Percentiles rank a stretch among this genome's conserved stretches.
Evolutionary conservation across 257 asterid genomes (phyloP).

Genomic region (Solanum sejunctum): DNA sequence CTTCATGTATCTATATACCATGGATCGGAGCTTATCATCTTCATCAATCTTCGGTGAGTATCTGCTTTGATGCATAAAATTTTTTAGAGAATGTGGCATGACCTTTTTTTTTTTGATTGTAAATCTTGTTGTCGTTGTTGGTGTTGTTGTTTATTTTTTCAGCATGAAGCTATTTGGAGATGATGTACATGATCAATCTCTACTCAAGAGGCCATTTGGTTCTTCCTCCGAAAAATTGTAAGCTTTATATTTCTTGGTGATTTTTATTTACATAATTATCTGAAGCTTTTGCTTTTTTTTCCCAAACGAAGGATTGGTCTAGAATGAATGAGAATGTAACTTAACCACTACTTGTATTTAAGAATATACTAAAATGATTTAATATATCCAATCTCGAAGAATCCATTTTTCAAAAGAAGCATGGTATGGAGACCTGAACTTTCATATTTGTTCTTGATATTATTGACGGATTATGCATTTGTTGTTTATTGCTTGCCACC

Average conservation of each 20-base stretch:
- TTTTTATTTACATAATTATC: not conserved
- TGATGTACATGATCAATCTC: constrained; percentile 45
- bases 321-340: not conserved
- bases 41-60: too few relatives aligned
- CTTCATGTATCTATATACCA: too few relatives aligned
- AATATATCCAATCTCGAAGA: not conserved
- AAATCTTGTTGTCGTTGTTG: not conserved
- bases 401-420: too few relatives aligned
- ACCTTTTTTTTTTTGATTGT: not conserved
- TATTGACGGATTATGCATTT: too few relatives aligned
- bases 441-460: too few relatives aligned
- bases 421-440: too few relatives aligned
- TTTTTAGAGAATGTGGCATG: not conserved
- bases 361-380: not conserved
- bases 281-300: not conserved
- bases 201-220: constrained; percentile 53
- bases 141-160: not conserved
- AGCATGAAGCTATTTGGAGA: constrained; percentile 74
- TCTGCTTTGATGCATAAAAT: not conserved
- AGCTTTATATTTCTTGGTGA: constrained; percentile 8
- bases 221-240: constrained; percentile 72
- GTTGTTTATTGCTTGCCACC: too few relatives aligned
- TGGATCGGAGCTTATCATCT: too few relatives aligned
- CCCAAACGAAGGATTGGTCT: not conserved
- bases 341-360: not conserved